These are phyloP conservation scores for Malus domestica DNA, from an alignment of 306 rosid genomes.

Conservation along the genomic window DNA sequence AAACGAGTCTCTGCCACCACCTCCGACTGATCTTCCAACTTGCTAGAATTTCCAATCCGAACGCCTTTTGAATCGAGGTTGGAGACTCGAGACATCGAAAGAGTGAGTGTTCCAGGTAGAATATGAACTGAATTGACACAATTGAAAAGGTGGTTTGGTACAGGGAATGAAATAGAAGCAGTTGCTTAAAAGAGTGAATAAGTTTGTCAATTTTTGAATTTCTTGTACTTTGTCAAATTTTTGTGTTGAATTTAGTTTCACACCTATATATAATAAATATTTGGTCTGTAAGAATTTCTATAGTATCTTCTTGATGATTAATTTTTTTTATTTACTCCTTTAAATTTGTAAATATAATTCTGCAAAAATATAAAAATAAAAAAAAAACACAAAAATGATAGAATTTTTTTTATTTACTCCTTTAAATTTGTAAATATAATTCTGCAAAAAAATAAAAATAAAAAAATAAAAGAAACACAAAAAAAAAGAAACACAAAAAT, in stretches of 20 bases:
- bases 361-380: no score
- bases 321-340: background rate
- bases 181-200: background rate
- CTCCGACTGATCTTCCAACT: slow-evolving; percentile 53
- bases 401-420: background rate
- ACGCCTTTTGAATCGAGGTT: background rate
- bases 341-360: background rate
- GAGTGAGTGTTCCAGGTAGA: background rate
- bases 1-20: slow-evolving; percentile 42
- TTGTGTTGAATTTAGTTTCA: slow-evolving; percentile 2
- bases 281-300: background rate
- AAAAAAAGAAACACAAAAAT: no score
- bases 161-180: background rate
- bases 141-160: background rate
- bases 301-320: background rate
- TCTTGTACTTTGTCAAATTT: background rate
- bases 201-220: background rate
- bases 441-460: no score
- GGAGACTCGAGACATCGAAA: no score
- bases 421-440: background rate
- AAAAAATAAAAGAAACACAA: no score
- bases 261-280: background rate
- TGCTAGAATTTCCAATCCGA: slow-evolving; percentile 33
- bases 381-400: no score
- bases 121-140: background rate